phyloP scores from a whole-genome alignment of 208 protist genomes.

The Trypanosoma congolense region DNA sequence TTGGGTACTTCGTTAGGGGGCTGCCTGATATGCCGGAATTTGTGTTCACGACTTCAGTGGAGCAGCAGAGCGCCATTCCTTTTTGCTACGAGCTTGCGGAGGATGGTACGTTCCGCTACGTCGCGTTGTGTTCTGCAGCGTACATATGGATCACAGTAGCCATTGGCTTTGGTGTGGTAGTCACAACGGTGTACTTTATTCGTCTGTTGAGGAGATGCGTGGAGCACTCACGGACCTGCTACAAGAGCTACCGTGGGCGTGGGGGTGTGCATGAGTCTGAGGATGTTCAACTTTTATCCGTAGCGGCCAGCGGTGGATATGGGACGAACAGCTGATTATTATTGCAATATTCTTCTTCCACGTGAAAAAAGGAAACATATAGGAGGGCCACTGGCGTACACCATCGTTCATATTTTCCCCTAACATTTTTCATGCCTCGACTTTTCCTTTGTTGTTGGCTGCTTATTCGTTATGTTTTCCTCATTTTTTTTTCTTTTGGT shows the following conservation, averaged over 20 bases:
- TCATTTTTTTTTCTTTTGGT: too few relatives aligned
- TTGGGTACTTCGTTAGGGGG: slow-evolving; percentile 61
- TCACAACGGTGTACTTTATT: slow-evolving; percentile 12
- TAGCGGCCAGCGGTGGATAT: neutral
- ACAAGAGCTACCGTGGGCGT: neutral
- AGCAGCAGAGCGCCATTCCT: slow-evolving; percentile 74
- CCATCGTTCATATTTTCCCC: too few relatives aligned
- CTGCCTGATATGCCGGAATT: slow-evolving; percentile 87
- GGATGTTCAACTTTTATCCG: slow-evolving; percentile 3
- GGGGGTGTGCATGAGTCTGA: neutral
- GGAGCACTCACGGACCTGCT: neutral
- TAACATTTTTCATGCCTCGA: too few relatives aligned
- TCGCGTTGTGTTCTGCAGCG: slow-evolving; percentile 70
- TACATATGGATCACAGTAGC: slow-evolving; percentile 62
- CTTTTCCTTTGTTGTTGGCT: too few relatives aligned
- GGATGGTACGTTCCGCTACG: slow-evolving; percentile 69
- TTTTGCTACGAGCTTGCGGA: slow-evolving; percentile 82
- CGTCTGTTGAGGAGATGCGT: slow-evolving; percentile 3
- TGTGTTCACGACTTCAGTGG: slow-evolving; percentile 60
- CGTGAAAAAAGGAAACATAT: neutral
- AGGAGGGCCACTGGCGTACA: too few relatives aligned
- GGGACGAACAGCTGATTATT: neutral
- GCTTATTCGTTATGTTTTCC: too few relatives aligned
- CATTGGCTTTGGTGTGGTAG: slow-evolving; percentile 26
- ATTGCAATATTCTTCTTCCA: neutral